Evolutionary conservation across 2,329 filamentous ascomycete species (phyloP).

Genomic region (Trichoderma harzianum): DNA sequence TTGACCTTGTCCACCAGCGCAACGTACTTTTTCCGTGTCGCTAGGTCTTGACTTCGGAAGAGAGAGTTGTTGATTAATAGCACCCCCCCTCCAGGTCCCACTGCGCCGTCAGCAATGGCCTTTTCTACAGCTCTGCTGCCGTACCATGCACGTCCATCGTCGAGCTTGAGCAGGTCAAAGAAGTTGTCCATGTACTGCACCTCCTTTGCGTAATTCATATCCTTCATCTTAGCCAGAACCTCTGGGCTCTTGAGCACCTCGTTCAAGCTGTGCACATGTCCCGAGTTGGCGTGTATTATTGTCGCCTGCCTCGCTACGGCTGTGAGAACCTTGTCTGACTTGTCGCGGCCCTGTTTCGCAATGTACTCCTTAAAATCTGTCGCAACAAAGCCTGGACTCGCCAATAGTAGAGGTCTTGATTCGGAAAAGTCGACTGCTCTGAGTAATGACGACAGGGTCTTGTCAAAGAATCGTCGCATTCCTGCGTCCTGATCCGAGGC

Average conservation of each 20-base stretch:
- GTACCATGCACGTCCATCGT: slow-evolving; percentile 90
- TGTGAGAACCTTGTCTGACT: slow-evolving; percentile 66
- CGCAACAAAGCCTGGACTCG: slow-evolving; percentile 86
- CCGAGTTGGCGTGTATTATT: slow-evolving; percentile 80
- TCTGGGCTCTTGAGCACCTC: slow-evolving; percentile 82
- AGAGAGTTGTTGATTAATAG: slow-evolving; percentile 83
- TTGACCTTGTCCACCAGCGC: slow-evolving; percentile 83
- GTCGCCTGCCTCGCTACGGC: slow-evolving; percentile 59
- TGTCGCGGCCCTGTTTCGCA: slow-evolving; percentile 55
- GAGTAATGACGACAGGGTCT: slow-evolving; percentile 69
- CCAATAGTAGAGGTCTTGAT: slow-evolving; percentile 73
- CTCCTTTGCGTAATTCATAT: slow-evolving; percentile 86
- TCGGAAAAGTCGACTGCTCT: slow-evolving; percentile 72
- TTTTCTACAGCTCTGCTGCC: slow-evolving; percentile 76
- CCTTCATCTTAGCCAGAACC: slow-evolving; percentile 71
- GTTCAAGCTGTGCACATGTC: slow-evolving; percentile 81
- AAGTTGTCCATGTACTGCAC: slow-evolving; percentile 83
- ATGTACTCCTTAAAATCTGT: slow-evolving; percentile 74
- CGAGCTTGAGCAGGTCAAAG: slow-evolving; percentile 70
- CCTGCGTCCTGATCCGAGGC: slow-evolving; percentile 66
- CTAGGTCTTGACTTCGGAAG: slow-evolving; percentile 79
- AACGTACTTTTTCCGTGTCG: slow-evolving; percentile 76
- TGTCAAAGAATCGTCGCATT: slow-evolving; percentile 71
- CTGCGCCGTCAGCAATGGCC: slow-evolving; percentile 82
- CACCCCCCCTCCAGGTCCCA: slow-evolving; percentile 80